phyloP scores from a whole-genome alignment of 805 yeast genomes.

The Saccharomycopsis microspora region DNA sequence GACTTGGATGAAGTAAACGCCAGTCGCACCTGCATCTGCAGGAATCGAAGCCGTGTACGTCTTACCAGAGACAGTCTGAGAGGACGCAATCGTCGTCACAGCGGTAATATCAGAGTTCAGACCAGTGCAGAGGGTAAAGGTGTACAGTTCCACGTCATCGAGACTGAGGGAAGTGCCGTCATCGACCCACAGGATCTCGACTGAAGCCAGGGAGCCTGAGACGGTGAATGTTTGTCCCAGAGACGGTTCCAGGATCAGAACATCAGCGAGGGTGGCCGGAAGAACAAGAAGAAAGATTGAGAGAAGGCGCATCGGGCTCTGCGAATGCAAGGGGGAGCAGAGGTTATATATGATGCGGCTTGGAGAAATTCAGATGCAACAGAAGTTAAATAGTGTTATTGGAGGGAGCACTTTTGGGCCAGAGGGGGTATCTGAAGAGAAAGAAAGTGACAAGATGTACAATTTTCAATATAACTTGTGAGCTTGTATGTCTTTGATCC shows the following conservation, averaged over 20 bases:
- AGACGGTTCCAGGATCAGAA: constrained; percentile 20
- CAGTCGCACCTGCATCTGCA: constrained; percentile 40
- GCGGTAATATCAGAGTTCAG: constrained; percentile 36
- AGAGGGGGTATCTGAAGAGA: too few species aligned
- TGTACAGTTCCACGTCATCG: constrained; percentile 30
- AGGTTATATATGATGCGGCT: too few species aligned
- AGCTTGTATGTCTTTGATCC: too few species aligned
- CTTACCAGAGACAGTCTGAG: constrained; percentile 23
- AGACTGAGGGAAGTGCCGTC: constrained; percentile 38
- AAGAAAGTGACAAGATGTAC: too few species aligned
- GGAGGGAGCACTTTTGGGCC: too few species aligned
- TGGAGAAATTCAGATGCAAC: too few species aligned
- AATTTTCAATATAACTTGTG: too few species aligned
- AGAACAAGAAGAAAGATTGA: not conserved
- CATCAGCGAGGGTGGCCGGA: constrained; percentile 17
- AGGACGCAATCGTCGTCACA: constrained; percentile 23
- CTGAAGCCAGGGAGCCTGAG: constrained; percentile 21
- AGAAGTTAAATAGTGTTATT: too few species aligned
- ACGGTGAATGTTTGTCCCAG: constrained; percentile 17
- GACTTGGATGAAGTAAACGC: constrained; percentile 65
- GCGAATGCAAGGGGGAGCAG: too few species aligned
- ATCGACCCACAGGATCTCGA: constrained; percentile 40
- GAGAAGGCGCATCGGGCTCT: not conserved
- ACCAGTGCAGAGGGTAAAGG: constrained; percentile 64
- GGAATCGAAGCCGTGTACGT: constrained; percentile 28